Percentiles rank a stretch among this genome's conserved stretches.
phyloP scores from a whole-genome alignment of 2,329 filamentous ascomycete genomes.

The Fusarium falciforme region DNA sequence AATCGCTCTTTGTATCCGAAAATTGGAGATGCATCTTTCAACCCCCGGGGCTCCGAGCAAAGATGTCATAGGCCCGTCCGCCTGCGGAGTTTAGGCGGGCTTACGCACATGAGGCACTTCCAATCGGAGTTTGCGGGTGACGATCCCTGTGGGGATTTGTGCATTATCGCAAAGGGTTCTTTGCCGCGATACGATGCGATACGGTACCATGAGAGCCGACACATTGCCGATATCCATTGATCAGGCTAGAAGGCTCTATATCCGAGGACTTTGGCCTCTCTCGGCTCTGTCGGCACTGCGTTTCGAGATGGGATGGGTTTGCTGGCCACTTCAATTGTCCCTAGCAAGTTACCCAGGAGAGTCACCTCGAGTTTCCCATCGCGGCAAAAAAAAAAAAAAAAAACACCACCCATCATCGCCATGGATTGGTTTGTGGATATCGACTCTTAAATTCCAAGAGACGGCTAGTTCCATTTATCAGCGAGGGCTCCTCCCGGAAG shows the following conservation, averaged over 20 bases:
- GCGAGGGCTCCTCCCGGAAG: slow-evolving; percentile 50
- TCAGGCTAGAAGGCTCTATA: neutral
- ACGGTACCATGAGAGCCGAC: neutral
- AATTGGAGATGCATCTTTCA: slow-evolving; percentile 14
- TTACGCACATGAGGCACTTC: slow-evolving; percentile 8
- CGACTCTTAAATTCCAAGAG: neutral
- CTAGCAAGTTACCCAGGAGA: neutral
- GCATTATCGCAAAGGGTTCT: neutral
- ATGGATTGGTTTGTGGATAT: no score
- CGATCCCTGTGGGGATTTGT: slow-evolving; percentile 3
- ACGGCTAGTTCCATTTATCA: neutral
- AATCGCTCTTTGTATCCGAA: slow-evolving; percentile 19
- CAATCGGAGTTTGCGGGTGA: slow-evolving; percentile 30
- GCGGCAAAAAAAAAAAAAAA: no score
- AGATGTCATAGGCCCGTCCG: slow-evolving; percentile 15
- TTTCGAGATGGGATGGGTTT: neutral
- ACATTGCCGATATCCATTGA: neutral
- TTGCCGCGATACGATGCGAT: neutral
- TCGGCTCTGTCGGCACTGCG: neutral
- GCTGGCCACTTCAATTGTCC: no score
- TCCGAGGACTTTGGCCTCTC: neutral
- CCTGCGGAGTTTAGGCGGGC: slow-evolving; percentile 35
- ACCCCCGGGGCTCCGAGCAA: slow-evolving; percentile 23
- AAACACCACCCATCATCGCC: neutral
- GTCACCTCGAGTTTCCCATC: neutral